Evolutionary conservation across 106 monocot genomes (phyloP).

Genomic region (Xerophyta viscosa): DNA sequence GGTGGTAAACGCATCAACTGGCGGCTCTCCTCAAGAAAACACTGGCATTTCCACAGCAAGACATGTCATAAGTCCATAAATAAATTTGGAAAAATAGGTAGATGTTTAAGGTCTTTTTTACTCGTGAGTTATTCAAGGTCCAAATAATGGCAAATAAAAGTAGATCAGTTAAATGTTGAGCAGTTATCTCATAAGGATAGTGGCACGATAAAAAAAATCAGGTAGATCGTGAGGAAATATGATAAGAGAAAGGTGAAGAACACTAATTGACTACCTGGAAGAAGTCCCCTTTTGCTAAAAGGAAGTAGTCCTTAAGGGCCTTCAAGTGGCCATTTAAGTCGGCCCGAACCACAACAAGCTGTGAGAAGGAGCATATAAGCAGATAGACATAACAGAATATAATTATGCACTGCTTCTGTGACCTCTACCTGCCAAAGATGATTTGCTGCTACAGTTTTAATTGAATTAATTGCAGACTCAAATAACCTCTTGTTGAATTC

Average conservation of each 20-base stretch:
- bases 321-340: conserved; percentile 95
- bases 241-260: neutral
- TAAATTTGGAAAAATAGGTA: too few relatives aligned
- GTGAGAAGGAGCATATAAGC: conserved; percentile 14
- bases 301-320: conserved; percentile 97
- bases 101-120: too few relatives aligned
- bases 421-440: conserved; percentile 91
- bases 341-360: conserved; percentile 96
- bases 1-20: conserved; percentile 94
- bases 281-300: conserved; percentile 97
- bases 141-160: too few relatives aligned
- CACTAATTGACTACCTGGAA: conserved; percentile 60
- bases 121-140: too few relatives aligned
- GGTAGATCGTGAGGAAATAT: too few relatives aligned
- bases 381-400: neutral
- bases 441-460: conserved; percentile 86
- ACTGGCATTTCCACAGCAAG: conserved; percentile 27
- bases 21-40: conserved; percentile 96
- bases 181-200: too few relatives aligned
- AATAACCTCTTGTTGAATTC: conserved; percentile 87
- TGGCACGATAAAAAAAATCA: too few relatives aligned
- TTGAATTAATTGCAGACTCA: conserved; percentile 73
- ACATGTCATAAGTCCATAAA: neutral
- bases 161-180: too few relatives aligned
- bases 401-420: too few relatives aligned